Evolutionary conservation across 371 early-diverging fungal genomes (phyloP).

Genomic region (Smittium culicis): DNA sequence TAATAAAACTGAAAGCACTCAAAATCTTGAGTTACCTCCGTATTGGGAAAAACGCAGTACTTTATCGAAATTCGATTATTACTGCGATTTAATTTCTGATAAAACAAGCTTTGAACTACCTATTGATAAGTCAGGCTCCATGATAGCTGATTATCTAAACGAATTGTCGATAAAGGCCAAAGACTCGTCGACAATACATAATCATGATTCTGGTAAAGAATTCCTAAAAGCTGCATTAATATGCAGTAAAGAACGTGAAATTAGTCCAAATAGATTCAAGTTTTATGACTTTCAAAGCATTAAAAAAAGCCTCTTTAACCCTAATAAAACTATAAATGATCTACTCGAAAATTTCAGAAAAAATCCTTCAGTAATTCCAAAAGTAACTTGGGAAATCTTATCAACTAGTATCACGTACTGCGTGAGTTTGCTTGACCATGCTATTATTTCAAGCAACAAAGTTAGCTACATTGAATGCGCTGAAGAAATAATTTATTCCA

Average conservation of each 20-base stretch:
- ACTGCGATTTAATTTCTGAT: constrained; percentile 54
- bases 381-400: neutral
- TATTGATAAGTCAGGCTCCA: neutral
- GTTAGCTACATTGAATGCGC: constrained; percentile 42
- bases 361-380: neutral
- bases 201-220: neutral
- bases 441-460: constrained; percentile 45
- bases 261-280: neutral
- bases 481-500: constrained; percentile 50
- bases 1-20: too few relatives aligned
- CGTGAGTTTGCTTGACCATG: constrained; percentile 43
- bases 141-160: neutral
- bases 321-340: neutral
- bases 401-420: constrained; percentile 45
- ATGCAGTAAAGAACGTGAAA: neutral
- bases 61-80: constrained; percentile 49
- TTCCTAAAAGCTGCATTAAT: neutral
- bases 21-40: constrained; percentile 30
- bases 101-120: constrained; percentile 42
- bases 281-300: neutral
- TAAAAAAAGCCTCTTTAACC: neutral
- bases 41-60: constrained; percentile 32
- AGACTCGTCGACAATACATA: neutral
- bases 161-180: neutral
- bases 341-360: neutral